Base-by-base conservation (phyloP, 2,329 filamentous ascomycete genomes). In the Zymoseptoria tritici region DNA sequence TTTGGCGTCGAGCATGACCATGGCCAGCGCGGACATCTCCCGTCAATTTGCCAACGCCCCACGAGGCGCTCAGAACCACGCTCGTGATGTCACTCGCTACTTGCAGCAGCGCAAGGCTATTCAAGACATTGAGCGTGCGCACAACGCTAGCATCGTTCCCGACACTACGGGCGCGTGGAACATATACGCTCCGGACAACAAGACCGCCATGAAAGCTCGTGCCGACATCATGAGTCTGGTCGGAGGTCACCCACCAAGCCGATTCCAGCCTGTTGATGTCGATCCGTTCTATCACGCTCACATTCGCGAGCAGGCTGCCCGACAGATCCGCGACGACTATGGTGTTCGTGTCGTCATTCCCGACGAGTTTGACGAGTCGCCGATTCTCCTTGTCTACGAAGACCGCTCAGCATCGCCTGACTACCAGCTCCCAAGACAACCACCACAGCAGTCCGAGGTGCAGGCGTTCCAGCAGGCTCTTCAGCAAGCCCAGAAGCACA, bases 1-100 rank as follows among this genome's bases (percentile, higher is more conserved):
- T 67, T 81, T 97, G 58, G 92, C 93, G 54, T 89, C 89, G 69
- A 87, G 85, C 72, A 93, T 97, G 86, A 87, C 91, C 70, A 89
- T 87, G 79, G 85, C 88, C 49, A 89, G 86, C 71, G 85, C 96
- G 64, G 92, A 97, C 70, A 84, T 96, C 67, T 85, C 88, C 31
- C 85, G 87, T 55, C 88, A 91, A 73, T 90, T 96, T 74, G 84
- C 84, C 57, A 87, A 84, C 69, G 87, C 88, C 16, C 85, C 88
- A 31, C 81, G 82, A 58, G 89, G 90, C 56, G 85, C 89, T 9
- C 85, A 89, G 57, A 80, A 82, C 8, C 93, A 99, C 72, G 93
- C 92, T 11, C 86, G 88, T 61, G 89, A 93, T 67, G 80, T 99
- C 59, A 94, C 92, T 1, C 86, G 90, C 57, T 99, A 99, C 75